These are phyloP conservation scores for Rhizophlyctis rosea DNA, from an alignment of 192 early-diverging fungal species.

Conservation along the genomic window DNA sequence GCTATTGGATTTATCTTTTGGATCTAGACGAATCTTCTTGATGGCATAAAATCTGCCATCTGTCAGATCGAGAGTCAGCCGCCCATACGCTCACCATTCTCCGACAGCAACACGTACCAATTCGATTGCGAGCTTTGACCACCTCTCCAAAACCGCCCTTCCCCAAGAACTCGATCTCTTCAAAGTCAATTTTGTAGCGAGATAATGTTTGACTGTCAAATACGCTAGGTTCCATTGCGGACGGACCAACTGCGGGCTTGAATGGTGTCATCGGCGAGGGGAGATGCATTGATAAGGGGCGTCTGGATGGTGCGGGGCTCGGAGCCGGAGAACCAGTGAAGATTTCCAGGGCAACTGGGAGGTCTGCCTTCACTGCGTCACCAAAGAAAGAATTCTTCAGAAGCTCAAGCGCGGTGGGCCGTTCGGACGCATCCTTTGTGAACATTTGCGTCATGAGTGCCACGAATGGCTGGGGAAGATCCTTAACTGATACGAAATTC, in stretches of 20 bases:
- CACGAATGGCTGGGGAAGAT: constrained; percentile 47
- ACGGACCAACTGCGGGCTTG: constrained; percentile 21
- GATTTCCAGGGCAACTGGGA: constrained; percentile 31
- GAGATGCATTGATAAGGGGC: constrained; percentile 29
- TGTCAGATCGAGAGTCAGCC: not conserved
- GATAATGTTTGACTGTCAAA: constrained; percentile 26
- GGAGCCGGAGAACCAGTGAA: constrained; percentile 30
- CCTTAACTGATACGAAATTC: constrained; percentile 1
- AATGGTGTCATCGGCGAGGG: constrained; percentile 1
- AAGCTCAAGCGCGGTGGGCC: constrained; percentile 72
- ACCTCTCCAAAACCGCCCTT: constrained; percentile 89
- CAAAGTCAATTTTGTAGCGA: constrained; percentile 48
- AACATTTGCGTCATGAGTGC: constrained; percentile 59
- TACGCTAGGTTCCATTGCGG: constrained; percentile 9
- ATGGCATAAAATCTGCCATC: constrained; percentile 77
- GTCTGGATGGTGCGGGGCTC: constrained; percentile 43
- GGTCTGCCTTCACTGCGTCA: constrained; percentile 32
- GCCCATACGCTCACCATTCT: not conserved
- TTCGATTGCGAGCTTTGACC: constrained; percentile 83
- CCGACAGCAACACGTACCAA: constrained; percentile 44
- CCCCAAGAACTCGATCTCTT: constrained; percentile 49
- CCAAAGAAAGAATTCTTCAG: constrained; percentile 69
- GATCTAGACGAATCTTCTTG: constrained; percentile 86
- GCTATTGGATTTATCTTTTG: constrained; percentile 70
- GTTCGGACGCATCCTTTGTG: constrained; percentile 62